phyloP scores from a whole-genome alignment of 805 yeast genomes.

The Cyberlindnera euphorbiiphila region DNA sequence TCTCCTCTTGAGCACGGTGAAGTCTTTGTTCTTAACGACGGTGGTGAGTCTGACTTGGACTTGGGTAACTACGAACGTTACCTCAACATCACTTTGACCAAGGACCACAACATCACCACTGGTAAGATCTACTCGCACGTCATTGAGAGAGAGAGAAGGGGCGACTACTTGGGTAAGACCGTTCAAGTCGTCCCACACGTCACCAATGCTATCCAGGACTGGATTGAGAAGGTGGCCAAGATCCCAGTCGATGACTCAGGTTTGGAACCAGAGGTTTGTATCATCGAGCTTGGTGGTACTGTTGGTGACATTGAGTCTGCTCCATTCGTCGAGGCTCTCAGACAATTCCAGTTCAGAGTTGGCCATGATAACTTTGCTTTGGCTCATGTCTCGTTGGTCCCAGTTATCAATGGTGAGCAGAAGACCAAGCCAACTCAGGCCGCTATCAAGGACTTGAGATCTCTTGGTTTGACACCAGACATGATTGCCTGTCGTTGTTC shows the following conservation, averaged over 20 bases:
- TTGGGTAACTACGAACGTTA: slow-evolving; percentile 98
- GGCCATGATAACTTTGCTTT: slow-evolving; percentile 91
- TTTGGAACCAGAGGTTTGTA: slow-evolving; percentile 91
- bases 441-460: slow-evolving; percentile 94
- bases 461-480: slow-evolving; percentile 91
- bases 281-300: slow-evolving; percentile 97
- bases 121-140: slow-evolving; percentile 96
- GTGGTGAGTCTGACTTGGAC: slow-evolving; percentile 98
- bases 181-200: slow-evolving; percentile 99
- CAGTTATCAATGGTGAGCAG: slow-evolving; percentile 98
- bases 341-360: slow-evolving; percentile 98
- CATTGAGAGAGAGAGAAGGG: slow-evolving; percentile 90
- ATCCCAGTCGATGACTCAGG: slow-evolving; percentile 91
- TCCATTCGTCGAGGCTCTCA: slow-evolving; percentile 96
- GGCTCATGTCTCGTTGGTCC: slow-evolving; percentile 94
- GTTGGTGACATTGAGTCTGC: slow-evolving; percentile 99
- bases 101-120: slow-evolving; percentile 95
- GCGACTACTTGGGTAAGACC: slow-evolving; percentile 98
- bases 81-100: slow-evolving; percentile 86
- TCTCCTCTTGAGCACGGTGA: slow-evolving; percentile 99
- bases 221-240: slow-evolving; percentile 92
- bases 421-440: slow-evolving; percentile 99
- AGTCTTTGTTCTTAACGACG: slow-evolving; percentile 95
- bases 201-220: slow-evolving; percentile 95
- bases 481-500: slow-evolving; percentile 98